Base-by-base conservation (phyloP, 768 basidiomycete genomes). In the Leccinum broughii region DNA sequence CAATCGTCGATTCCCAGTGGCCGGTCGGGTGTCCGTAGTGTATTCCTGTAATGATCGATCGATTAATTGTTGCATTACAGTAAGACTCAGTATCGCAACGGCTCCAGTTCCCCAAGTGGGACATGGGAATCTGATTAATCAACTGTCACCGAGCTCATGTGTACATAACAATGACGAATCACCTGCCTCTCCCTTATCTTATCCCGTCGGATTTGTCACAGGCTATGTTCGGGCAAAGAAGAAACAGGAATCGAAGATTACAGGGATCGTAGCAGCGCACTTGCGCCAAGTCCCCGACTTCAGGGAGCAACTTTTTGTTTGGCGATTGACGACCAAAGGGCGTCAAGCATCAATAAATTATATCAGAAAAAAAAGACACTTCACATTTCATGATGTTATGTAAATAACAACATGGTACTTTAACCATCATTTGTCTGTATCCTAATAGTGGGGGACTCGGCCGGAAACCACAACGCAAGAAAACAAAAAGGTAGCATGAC, bases 1-100 rank as follows among this genome's bases (percentile, higher is more conserved):
- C 13, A 26, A 28, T 15, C 7, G 44, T 52, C 24, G 37, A 53
- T 48, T 30, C 30, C 34, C 50, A 6, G 13, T 14, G 13, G 14
- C 15, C 3, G n/a, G 46, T 59, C 46, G 57, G 34, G 65, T 63
- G 55, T 50, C 41, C 48, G 26, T 3, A 50, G 46, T 11, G 14
- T 11, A 17, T 20, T 48, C 2, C 44, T 10, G 4, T 46, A 56
- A 41, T 22, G n/a, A 35, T 35, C 34, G 34, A 35, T 35, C 13
- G 5, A 35, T 11, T 15, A 56, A 44, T 30, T 20, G 26, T 55
- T 44, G 34, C 30, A 24, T 15, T 4, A 13, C n/a, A 15, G 15
- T 39, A 15, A 17, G 37, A 39, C 34, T 34, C 37, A 8, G 41
- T n/a, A 44, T 34, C 34, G 17, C 39, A 41, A 41, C 39, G 39